Evolutionary conservation across 306 rosid species (phyloP).

Genomic region (Luffa acutangula): DNA sequence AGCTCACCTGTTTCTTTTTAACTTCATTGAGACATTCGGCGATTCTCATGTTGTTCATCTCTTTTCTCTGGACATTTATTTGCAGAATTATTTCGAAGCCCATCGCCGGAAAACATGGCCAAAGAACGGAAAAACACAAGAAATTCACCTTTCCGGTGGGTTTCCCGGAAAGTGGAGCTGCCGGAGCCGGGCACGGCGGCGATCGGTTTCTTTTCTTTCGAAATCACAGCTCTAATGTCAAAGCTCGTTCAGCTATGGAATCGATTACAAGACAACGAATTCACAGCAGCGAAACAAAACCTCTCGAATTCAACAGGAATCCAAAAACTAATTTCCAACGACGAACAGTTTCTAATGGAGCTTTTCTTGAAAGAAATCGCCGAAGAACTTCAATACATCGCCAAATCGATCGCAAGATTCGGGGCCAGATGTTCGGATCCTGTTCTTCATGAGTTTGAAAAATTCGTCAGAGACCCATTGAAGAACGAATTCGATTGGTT

Average conservation of each 20-base stretch:
- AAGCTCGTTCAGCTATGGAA: constrained; percentile 65
- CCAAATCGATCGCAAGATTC: constrained; percentile 52
- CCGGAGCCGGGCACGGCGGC: constrained; percentile 32
- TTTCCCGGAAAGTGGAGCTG: constrained; percentile 26
- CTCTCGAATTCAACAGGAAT: constrained; percentile 48
- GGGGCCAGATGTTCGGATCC: constrained; percentile 54
- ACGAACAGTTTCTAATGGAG: constrained; percentile 45
- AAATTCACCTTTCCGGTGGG: constrained; percentile 17
- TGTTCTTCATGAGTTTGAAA: constrained; percentile 40
- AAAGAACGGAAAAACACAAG: constrained; percentile 32
- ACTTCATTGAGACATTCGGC: background rate
- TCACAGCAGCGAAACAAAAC: constrained; percentile 33
- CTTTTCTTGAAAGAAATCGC: constrained; percentile 60
- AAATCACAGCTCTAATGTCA: constrained; percentile 66
- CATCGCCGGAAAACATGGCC: constrained; percentile 22
- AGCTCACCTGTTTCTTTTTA: no score
- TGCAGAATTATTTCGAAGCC: background rate
- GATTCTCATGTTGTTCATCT: background rate
- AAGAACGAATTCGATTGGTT: constrained; percentile 33
- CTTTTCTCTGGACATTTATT: background rate
- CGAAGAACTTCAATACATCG: constrained; percentile 35
- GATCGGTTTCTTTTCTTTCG: constrained; percentile 63
- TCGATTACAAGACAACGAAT: constrained; percentile 40
- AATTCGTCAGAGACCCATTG: constrained; percentile 42
- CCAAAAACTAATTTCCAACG: constrained; percentile 45